Percentiles rank a stretch among this genome's conserved stretches.
Evolutionary conservation across 495 filamentous ascomycete genomes (phyloP).

Genomic region (Tetracladium marchalianum): DNA sequence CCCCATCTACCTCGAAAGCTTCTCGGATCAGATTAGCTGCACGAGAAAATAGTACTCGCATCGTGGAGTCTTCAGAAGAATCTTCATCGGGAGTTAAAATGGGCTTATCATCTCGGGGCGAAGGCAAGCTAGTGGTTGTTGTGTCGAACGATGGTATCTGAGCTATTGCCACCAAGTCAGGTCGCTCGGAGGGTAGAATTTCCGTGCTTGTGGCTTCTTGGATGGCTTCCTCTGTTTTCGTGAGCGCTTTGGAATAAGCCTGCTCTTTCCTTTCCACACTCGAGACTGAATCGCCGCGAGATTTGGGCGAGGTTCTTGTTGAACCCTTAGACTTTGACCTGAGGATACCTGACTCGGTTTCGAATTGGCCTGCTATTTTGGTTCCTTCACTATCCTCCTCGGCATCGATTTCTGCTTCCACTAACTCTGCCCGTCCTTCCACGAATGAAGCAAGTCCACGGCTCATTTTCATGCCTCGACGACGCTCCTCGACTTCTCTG

Average conservation of each 20-base stretch:
- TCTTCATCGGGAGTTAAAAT: conserved; percentile 1
- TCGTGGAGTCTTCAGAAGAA: conserved; percentile 6
- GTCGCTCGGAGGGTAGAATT: not conserved
- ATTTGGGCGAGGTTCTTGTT: not conserved
- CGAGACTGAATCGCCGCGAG: conserved; percentile 1
- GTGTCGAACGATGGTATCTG: conserved; percentile 4
- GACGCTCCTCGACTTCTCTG: conserved; percentile 45
- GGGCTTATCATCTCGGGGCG: not conserved
- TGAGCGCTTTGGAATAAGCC: conserved; percentile 8
- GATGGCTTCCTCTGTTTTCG: conserved; percentile 9
- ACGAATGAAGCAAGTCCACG: conserved; percentile 55
- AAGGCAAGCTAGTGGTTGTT: conserved; percentile 1
- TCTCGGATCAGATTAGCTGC: conserved; percentile 49
- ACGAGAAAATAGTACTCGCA: conserved; percentile 33
- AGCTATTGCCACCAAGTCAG: not conserved
- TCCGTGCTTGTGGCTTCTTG: not conserved
- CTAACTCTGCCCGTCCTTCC: conserved; percentile 31
- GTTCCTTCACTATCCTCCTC: conserved; percentile 10
- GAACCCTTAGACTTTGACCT: conserved; percentile 6
- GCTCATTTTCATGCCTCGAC: conserved; percentile 48
- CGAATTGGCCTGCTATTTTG: conserved; percentile 17
- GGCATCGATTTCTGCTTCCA: conserved; percentile 13
- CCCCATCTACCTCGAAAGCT: conserved; percentile 43
- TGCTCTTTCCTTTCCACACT: conserved; percentile 10
- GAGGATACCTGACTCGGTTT: conserved; percentile 4